These are phyloP conservation scores for Gentiana dahurica DNA, from an alignment of 257 asterid species.

Conservation along the genomic window DNA sequence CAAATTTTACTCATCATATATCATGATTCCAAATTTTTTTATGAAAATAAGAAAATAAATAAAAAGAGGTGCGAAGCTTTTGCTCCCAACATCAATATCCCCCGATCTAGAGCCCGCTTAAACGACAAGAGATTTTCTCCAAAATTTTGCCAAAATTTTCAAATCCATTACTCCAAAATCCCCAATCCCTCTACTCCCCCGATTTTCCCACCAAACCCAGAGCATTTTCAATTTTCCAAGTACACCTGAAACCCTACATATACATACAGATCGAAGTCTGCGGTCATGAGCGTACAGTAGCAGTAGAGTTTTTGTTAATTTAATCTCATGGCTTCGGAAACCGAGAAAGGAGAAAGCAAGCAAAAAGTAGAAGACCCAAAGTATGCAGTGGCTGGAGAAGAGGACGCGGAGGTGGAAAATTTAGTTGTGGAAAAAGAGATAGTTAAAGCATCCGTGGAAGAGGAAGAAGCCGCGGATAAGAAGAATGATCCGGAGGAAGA, in stretches of 20 bases:
- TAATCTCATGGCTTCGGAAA: constrained; percentile 44
- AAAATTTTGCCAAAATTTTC: constrained; percentile 10
- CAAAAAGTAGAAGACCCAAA: background rate
- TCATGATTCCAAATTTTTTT: too few species aligned
- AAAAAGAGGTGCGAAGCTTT: too few species aligned
- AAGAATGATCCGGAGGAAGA: constrained; percentile 7
- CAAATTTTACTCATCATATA: too few species aligned
- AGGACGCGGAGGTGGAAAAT: background rate
- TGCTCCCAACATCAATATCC: too few species aligned
- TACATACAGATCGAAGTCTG: background rate
- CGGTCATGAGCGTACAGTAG: background rate
- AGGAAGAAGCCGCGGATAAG: constrained; percentile 3
- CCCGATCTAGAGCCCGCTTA: constrained; percentile 3
- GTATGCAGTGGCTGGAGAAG: background rate
- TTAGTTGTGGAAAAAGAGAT: constrained; percentile 3
- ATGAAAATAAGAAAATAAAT: too few species aligned
- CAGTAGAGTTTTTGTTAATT: background rate
- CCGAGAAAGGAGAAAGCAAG: constrained; percentile 28
- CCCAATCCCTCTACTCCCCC: background rate
- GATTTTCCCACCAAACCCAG: constrained; percentile 1
- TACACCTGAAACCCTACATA: background rate
- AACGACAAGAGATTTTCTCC: constrained; percentile 5
- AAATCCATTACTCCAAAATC: background rate
- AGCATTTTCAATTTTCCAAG: background rate
- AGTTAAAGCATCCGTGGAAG: background rate